Evolutionary conservation across 1,139 yeast genomes (phyloP).

Genomic region (Pichia sp.): DNA sequence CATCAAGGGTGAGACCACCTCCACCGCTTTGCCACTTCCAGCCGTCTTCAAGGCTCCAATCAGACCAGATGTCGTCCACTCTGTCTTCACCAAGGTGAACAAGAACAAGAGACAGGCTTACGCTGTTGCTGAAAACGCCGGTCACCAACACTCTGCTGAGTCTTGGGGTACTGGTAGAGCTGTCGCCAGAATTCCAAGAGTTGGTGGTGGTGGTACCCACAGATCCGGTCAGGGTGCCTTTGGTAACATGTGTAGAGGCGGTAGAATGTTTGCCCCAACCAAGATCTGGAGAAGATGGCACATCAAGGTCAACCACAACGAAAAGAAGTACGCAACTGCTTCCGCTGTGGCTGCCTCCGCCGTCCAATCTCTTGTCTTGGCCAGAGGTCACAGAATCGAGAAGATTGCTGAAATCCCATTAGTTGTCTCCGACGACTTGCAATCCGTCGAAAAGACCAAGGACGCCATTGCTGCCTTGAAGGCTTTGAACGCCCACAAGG

Average conservation of each 20-base stretch:
- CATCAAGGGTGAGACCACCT: conserved; percentile 75
- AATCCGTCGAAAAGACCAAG: conserved; percentile 93
- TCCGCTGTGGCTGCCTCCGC: conserved; percentile 99
- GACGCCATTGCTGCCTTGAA: conserved; percentile 98
- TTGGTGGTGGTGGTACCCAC: conserved; percentile 99
- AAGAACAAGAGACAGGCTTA: conserved; percentile 99
- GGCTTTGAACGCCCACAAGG: conserved; percentile 99
- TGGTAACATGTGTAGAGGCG: conserved; percentile 99
- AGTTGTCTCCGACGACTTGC: conserved; percentile 91
- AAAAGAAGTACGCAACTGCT: conserved; percentile 99
- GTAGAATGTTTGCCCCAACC: conserved; percentile 99
- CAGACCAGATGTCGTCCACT: conserved; percentile 99
- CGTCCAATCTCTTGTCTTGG: conserved; percentile 96
- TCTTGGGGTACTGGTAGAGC: conserved; percentile 99
- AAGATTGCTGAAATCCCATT: conserved; percentile 97
- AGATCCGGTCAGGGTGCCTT: conserved; percentile 99
- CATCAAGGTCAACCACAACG: conserved; percentile 99
- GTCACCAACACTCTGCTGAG: conserved; percentile 99
- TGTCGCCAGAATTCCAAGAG: conserved; percentile 99
- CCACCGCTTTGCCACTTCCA: conserved; percentile 88
- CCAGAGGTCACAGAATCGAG: conserved; percentile 99
- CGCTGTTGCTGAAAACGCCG: conserved; percentile 98
- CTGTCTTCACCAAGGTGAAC: conserved; percentile 97
- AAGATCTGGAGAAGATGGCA: conserved; percentile 99
- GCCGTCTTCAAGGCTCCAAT: conserved; percentile 99